Base-by-base conservation (phyloP, 202 grass and related monocot species). In the Schoenoplectus triqueter region DNA sequence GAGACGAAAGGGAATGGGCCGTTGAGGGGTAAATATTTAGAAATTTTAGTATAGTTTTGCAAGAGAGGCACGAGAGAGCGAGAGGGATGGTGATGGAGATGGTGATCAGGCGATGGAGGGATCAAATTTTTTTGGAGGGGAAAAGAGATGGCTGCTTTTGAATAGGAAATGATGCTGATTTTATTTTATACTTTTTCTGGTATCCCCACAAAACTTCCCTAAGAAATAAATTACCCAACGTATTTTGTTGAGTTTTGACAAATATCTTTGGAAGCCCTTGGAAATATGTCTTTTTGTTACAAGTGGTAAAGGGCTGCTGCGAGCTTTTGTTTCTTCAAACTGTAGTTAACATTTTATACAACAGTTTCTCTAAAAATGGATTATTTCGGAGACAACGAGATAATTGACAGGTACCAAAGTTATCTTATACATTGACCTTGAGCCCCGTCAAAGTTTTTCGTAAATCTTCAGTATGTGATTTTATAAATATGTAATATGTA, bases 151-250 rank as follows among this genome's bases (percentile, higher is more conserved):
- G 14, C 8, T 20, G 7, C n/a, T 31, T 55, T 78, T 59, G 73
- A 78, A 78, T 41, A 40, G 9, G 51, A 78, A 56, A 67, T 67
- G 9, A 7, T 57, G 52, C 21, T 78, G 13, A 56, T 77, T 77
- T 57, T 57, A 41, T 77, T 57, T n/a, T 10, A 60, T n/a, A 54
- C 14, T 59, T 78, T 78, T 77, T 77, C 21, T 77, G 9, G 11
- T 2, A 76, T 55, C 19, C 18, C 45, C 19, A 31, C 9, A 75
- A 55, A 76, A 76, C 7, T 14, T 66, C 9, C 62, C 20, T 39
- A 4, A 69, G 67, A 69, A 69, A 69, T 15, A 62, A 61, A 67
- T 42, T n/a, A 54, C 10, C 49, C 10, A 76, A 55, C 50, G 20
- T 57, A 77, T 77, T 39, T 56, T 76, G 73, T 15, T 22, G 48